phyloP scores from a whole-genome alignment of 495 filamentous ascomycete genomes.

The Rusavskia elegans region DNA sequence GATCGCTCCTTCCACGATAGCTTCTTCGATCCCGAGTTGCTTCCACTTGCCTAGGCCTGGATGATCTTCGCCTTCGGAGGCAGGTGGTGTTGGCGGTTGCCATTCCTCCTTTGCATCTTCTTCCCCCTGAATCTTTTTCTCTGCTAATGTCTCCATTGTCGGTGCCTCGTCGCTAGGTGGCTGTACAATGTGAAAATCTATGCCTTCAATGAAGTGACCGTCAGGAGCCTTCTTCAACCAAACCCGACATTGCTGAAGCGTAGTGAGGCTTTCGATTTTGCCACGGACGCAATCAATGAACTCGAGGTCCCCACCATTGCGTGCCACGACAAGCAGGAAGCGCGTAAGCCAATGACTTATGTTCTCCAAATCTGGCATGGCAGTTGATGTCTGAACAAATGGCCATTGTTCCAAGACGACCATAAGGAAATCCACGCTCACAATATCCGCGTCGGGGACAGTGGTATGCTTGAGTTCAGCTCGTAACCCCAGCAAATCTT shows the following conservation, averaged over 20 bases:
- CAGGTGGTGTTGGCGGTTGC: slow-evolving; percentile 1
- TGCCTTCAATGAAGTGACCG: not conserved
- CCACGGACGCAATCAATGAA: slow-evolving; percentile 25
- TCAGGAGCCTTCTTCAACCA: slow-evolving; percentile 5
- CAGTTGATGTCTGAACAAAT: slow-evolving; percentile 39
- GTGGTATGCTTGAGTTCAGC: slow-evolving; percentile 6
- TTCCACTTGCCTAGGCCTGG: slow-evolving; percentile 50
- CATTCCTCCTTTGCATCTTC: not conserved
- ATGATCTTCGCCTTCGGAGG: slow-evolving; percentile 32
- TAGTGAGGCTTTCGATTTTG: slow-evolving; percentile 1
- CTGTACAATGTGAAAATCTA: not conserved
- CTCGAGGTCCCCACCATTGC: not conserved
- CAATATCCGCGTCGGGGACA: not conserved
- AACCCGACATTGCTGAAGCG: not conserved
- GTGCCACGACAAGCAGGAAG: slow-evolving; percentile 10
- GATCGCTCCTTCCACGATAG: slow-evolving; percentile 56
- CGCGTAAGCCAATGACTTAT: slow-evolving; percentile 40
- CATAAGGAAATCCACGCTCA: slow-evolving; percentile 39
- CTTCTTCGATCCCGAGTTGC: slow-evolving; percentile 53
- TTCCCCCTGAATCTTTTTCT: not conserved
- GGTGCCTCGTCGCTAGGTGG: not conserved
- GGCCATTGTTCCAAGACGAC: slow-evolving; percentile 64
- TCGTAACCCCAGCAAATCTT: slow-evolving; percentile 28
- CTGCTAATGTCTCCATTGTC: not conserved
- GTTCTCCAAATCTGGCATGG: slow-evolving; percentile 19